Percentiles rank a stretch among this genome's conserved stretches.
Conservation (phyloP, 371 early-diverging fungal species). For the Mucor lusitanicus region DNA sequence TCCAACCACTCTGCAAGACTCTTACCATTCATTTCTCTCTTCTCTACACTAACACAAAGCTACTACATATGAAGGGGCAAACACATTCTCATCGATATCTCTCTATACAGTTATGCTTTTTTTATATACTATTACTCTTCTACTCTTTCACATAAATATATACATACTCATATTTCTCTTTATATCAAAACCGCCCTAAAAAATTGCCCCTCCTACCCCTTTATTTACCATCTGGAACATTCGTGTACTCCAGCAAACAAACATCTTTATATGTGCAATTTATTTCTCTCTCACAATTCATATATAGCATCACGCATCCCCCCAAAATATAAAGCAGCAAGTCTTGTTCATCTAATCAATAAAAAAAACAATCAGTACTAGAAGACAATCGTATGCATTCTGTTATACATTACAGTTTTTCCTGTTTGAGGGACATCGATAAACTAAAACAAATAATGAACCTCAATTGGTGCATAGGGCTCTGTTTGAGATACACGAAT, state of each 20-base stretch:
- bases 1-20: neutral
- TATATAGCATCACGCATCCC: too few species aligned
- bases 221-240: neutral
- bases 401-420: too few species aligned
- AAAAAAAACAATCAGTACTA: too few species aligned
- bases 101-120: neutral
- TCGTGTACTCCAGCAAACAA: neutral
- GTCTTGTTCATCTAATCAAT: too few species aligned
- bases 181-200: neutral
- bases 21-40: neutral
- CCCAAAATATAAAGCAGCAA: too few species aligned
- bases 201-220: neutral
- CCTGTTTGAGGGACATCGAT: too few species aligned
- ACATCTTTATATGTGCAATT: too few species aligned
- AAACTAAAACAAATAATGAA: neutral
- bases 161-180: neutral
- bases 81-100: neutral
- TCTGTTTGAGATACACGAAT: neutral
- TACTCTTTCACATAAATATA: neutral
- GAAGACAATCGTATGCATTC: too few species aligned
- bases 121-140: neutral
- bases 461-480: slow-evolving; percentile 8
- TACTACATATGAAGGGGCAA: neutral
- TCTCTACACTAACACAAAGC: neutral
- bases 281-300: too few species aligned